Conservation (phyloP, 1,284 basidiomycete species). For the Pterulicium gracile region DNA sequence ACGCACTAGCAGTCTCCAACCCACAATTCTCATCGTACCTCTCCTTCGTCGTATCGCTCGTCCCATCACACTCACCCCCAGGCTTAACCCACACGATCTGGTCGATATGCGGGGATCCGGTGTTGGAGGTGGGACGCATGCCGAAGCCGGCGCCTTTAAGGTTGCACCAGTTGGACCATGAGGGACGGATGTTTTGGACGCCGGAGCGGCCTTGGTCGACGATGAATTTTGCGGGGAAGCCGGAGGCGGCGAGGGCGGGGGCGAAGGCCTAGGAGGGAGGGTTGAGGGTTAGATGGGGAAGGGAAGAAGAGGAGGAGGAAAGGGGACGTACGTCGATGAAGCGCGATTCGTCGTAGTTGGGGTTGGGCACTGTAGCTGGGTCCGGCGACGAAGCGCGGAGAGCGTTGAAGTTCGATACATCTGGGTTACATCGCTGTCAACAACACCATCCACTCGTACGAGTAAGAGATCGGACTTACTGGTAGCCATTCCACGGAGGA, state of each 20-base stretch:
- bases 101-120: conserved; percentile 43
- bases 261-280: conserved; percentile 44
- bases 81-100: conserved; percentile 61
- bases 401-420: conserved; percentile 10
- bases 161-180: conserved; percentile 51
- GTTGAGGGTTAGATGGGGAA: no score
- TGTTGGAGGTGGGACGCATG: conserved; percentile 44
- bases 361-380: conserved; percentile 45
- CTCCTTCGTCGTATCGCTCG: conserved; percentile 42
- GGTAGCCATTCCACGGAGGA: conserved; percentile 51
- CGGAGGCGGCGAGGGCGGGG: conserved; percentile 31
- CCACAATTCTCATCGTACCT: conserved; percentile 48
- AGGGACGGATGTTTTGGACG: conserved; percentile 44
- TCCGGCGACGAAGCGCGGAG: conserved; percentile 36
- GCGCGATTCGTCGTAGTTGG: conserved; percentile 51
- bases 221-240: conserved; percentile 53
- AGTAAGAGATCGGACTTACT: no score
- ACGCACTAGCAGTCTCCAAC: conserved; percentile 26
- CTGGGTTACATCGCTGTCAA: no score
- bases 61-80: conserved; percentile 58
- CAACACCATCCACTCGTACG: background rate
- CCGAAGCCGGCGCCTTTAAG: conserved; percentile 54
- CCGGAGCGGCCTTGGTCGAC: conserved; percentile 56
- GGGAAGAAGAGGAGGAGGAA: no score
- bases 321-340: conserved; percentile 39